Evolutionary conservation across 129 eudicot species (phyloP).

Genomic region (Tagetes erecta): DNA sequence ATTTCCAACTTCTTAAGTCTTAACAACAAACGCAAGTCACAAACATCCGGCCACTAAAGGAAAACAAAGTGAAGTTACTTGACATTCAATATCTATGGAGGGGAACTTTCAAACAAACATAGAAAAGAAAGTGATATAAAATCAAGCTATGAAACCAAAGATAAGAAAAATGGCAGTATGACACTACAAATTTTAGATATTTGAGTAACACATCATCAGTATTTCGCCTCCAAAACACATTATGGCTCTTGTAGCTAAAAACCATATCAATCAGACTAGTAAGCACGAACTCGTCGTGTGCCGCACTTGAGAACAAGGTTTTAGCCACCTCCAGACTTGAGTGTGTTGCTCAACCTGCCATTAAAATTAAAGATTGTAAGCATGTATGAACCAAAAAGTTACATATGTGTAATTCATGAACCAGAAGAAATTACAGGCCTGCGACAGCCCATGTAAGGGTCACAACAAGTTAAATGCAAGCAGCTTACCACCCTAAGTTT

Average conservation of each 20-base stretch:
- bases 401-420: neutral
- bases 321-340: constrained; percentile 84
- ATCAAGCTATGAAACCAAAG: neutral
- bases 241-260: constrained; percentile 12
- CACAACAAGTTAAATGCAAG: neutral
- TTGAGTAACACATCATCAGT: constrained; percentile 12
- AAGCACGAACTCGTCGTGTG: constrained; percentile 25
- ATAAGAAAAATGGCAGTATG: constrained; percentile 26
- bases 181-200: constrained; percentile 21
- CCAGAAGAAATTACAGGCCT: neutral
- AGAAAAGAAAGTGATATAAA: neutral
- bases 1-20: too few species aligned
- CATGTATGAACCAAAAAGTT: neutral
- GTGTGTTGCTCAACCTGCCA: constrained; percentile 86
- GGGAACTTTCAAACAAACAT: neutral
- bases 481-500: neutral
- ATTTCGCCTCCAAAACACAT: constrained; percentile 31
- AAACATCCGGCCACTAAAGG: neutral
- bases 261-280: constrained; percentile 28
- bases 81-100: neutral
- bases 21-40: too few species aligned
- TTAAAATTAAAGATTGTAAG: neutral
- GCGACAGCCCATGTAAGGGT: neutral
- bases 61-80: neutral
- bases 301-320: neutral